Evolutionary conservation across 305 asterid genomes (phyloP).

Genomic region (Fraxinus velutina): DNA sequence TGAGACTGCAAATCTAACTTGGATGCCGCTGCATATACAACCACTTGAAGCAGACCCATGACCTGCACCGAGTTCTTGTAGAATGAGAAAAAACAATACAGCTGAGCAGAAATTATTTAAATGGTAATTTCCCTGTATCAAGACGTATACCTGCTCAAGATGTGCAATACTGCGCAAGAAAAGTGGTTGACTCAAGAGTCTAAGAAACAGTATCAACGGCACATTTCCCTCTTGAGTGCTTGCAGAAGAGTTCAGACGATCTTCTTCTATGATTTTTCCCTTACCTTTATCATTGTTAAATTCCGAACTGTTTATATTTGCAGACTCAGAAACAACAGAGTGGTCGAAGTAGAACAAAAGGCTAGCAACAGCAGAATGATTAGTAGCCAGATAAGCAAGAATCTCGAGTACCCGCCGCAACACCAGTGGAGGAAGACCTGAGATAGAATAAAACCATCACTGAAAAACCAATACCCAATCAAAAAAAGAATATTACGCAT

Average conservation of each 20-base stretch:
- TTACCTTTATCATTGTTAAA: slow-evolving; percentile 60
- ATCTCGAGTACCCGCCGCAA: slow-evolving; percentile 88
- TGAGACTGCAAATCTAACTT: slow-evolving; percentile 56
- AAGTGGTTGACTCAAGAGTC: slow-evolving; percentile 79
- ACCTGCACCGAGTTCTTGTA: slow-evolving; percentile 49
- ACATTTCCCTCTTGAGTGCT: slow-evolving; percentile 52
- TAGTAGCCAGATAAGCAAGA: slow-evolving; percentile 82
- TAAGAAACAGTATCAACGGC: slow-evolving; percentile 81
- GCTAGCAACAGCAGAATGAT: slow-evolving; percentile 86
- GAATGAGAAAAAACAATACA: slow-evolving; percentile 17
- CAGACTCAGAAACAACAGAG: slow-evolving; percentile 52
- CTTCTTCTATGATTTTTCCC: slow-evolving; percentile 56
- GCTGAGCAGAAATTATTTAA: slow-evolving; percentile 16
- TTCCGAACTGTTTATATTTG: slow-evolving; percentile 32
- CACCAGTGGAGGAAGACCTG: slow-evolving; percentile 98
- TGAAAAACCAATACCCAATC: slow-evolving; percentile 17
- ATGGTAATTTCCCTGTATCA: slow-evolving; percentile 18
- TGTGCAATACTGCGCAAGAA: slow-evolving; percentile 82
- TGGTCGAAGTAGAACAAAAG: slow-evolving; percentile 83
- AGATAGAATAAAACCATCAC: slow-evolving; percentile 25
- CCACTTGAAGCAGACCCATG: slow-evolving; percentile 90
- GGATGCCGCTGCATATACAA: slow-evolving; percentile 85
- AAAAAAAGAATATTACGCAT: slow-evolving; percentile 1
- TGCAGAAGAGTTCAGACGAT: slow-evolving; percentile 33
- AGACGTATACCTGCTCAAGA: slow-evolving; percentile 83